A percentile compares a stretch with the other conserved stretches of the same genome.
phyloP scores from a whole-genome alignment of 2,329 filamentous ascomycete species.

The Pseudopyrenochaeta lycopersici region DNA sequence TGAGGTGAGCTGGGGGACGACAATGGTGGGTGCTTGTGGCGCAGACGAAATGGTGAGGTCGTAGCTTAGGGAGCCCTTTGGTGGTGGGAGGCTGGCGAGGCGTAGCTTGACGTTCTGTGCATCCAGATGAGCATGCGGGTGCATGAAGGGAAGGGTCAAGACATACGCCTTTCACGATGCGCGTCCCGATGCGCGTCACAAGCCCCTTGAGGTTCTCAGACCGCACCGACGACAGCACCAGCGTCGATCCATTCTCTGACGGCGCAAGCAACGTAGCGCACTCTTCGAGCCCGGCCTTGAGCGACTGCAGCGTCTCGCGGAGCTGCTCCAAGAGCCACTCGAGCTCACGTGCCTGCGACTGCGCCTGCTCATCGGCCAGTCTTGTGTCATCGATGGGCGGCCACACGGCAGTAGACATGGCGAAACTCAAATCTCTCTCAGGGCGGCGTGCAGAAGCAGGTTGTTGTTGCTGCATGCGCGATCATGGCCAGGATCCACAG shows the following conservation, averaged over 20 bases:
- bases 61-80: slow-evolving; percentile 60
- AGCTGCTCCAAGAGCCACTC: slow-evolving; percentile 70
- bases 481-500: slow-evolving; percentile 9
- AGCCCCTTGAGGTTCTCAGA: slow-evolving; percentile 93
- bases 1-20: slow-evolving; percentile 74
- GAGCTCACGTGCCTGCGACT: slow-evolving; percentile 65
- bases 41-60: slow-evolving; percentile 62
- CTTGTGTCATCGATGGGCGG: slow-evolving; percentile 63
- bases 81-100: slow-evolving; percentile 71
- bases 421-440: background rate
- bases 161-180: slow-evolving; percentile 87
- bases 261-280: slow-evolving; percentile 88
- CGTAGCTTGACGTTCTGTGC: slow-evolving; percentile 77
- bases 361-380: slow-evolving; percentile 62
- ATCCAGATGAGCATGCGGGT: slow-evolving; percentile 5
- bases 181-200: slow-evolving; percentile 88
- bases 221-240: slow-evolving; percentile 86
- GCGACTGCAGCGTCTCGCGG: slow-evolving; percentile 67
- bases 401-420: slow-evolving; percentile 70
- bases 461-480: slow-evolving; percentile 1
- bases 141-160: background rate
- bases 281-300: slow-evolving; percentile 81
- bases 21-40: slow-evolving; percentile 65
- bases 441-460: slow-evolving; percentile 4
- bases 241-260: slow-evolving; percentile 83